These are phyloP conservation scores for Colletotrichum sp. DNA, from an alignment of 2,329 filamentous ascomycete species.

Conservation along the genomic window DNA sequence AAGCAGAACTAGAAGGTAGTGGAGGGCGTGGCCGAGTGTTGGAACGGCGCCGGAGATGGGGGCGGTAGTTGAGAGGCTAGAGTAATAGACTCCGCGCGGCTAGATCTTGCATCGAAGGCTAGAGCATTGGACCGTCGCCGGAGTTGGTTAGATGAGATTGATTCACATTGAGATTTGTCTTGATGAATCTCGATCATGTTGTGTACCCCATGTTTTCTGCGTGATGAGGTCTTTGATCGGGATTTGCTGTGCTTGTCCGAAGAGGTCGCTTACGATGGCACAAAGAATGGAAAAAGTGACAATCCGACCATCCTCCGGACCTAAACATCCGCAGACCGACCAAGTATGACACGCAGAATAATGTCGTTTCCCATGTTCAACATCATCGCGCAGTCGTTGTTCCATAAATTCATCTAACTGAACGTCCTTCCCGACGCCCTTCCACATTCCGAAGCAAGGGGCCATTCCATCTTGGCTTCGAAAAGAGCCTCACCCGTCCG, in stretches of 20 bases:
- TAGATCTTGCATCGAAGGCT: not conserved
- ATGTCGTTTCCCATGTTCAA: not conserved
- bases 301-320: not conserved
- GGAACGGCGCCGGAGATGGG: not conserved
- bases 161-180: not conserved
- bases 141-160: not conserved
- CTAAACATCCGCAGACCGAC: not conserved
- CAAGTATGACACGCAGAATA: not conserved
- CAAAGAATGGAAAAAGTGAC: not conserved
- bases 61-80: not conserved
- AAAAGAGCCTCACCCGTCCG: not conserved
- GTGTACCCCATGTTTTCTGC: not conserved
- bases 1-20: not conserved
- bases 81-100: not conserved
- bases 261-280: not conserved
- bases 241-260: not conserved
- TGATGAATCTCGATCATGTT: not conserved
- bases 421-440: not conserved
- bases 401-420: not conserved
- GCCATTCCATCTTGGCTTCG: not conserved
- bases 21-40: not conserved
- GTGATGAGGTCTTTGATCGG: not conserved
- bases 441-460: not conserved
- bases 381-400: not conserved
- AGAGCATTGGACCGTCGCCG: not conserved